phyloP scores from a whole-genome alignment of 768 basidiomycete species.

The Amanita rubescens region DNA sequence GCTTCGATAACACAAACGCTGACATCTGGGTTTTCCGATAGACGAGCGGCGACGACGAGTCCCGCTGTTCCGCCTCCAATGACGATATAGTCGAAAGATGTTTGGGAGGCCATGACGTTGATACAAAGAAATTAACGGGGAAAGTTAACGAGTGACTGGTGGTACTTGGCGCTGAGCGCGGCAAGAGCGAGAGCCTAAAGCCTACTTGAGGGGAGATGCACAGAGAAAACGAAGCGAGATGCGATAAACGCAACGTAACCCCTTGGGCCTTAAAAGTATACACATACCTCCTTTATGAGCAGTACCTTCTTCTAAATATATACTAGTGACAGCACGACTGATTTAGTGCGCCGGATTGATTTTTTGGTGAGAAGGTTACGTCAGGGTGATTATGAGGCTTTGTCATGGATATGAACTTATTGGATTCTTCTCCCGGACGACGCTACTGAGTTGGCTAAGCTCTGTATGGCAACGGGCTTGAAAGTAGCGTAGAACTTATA shows the following conservation, averaged over 20 bases:
- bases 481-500: too few relatives aligned
- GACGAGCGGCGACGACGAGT: constrained; percentile 18
- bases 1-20: constrained; percentile 33
- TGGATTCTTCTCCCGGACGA: not conserved
- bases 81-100: constrained; percentile 18
- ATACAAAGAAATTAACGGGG: not conserved
- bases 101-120: not conserved
- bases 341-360: not conserved
- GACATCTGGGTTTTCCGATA: constrained; percentile 27
- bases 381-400: not conserved
- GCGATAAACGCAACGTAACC: not conserved
- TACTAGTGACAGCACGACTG: not conserved
- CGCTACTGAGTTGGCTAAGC: not conserved
- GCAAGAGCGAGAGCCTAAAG: not conserved
- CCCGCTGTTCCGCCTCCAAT: constrained; percentile 20
- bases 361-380: not conserved
- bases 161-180: not conserved
- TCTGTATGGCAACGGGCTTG: not conserved
- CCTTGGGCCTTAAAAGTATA: not conserved
- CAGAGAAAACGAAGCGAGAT: not conserved
- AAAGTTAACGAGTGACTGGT: not conserved
- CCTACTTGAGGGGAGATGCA: too few relatives aligned
- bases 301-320: not conserved
- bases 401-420: not conserved
- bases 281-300: not conserved